Conservation (phyloP, 257 asterid species). For the Solanum etuberosum region DNA sequence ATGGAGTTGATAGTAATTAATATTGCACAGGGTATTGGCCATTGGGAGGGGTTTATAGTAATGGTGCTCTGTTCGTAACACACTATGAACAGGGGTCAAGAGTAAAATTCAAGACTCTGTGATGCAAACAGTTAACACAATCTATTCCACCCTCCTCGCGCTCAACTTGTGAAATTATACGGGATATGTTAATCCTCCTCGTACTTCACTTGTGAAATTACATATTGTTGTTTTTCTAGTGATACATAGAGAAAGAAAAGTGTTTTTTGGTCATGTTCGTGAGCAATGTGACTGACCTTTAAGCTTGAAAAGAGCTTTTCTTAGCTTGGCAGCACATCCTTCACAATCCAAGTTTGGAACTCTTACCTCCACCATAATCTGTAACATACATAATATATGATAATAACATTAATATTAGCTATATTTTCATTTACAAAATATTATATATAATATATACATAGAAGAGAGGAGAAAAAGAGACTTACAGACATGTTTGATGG, state of each 20-base stretch:
- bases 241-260: neutral
- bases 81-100: neutral
- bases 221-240: neutral
- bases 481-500: slow-evolving; percentile 53
- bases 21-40: no score
- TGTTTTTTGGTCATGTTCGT: neutral
- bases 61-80: neutral
- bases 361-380: slow-evolving; percentile 59
- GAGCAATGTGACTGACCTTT: slow-evolving; percentile 31
- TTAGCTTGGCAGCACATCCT: slow-evolving; percentile 63
- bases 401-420: no score
- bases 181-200: no score
- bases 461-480: neutral
- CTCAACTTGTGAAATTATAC: no score
- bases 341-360: slow-evolving; percentile 83
- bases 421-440: neutral
- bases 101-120: neutral
- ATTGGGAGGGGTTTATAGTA: neutral
- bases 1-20: no score
- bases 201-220: neutral
- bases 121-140: no score
- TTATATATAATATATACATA: neutral
- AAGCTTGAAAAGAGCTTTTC: slow-evolving; percentile 56
- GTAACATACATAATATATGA: neutral
- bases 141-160: no score